Percentiles rank a stretch among this genome's conserved stretches.
phyloP scores from a whole-genome alignment of 148 eudicot species.

The Vaccinium darrowii region DNA sequence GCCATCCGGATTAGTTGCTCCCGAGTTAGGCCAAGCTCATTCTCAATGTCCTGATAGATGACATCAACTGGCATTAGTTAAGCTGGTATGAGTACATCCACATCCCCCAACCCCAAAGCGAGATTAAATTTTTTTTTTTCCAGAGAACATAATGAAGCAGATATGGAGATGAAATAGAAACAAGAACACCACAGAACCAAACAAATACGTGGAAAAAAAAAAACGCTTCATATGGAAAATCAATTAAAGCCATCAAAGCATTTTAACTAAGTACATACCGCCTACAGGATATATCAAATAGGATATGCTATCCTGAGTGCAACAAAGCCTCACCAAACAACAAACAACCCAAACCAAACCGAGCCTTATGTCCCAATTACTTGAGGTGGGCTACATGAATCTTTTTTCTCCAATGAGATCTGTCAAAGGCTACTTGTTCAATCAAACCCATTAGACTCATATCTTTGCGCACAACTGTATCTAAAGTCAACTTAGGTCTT shows the following conservation, averaged over 20 bases:
- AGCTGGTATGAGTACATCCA: neutral
- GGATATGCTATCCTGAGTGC: neutral
- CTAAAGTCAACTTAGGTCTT: too few species aligned
- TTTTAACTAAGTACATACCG: neutral
- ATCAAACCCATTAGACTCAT: too few species aligned
- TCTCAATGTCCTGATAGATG: constrained; percentile 77
- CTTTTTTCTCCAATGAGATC: too few species aligned
- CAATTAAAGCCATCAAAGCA: neutral
- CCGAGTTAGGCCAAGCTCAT: constrained; percentile 80
- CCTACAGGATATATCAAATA: neutral
- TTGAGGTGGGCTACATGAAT: too few species aligned
- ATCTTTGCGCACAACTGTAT: too few species aligned
- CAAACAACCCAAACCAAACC: too few species aligned
- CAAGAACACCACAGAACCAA: constrained; percentile 5
- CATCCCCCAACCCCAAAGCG: neutral
- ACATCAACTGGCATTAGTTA: constrained; percentile 18
- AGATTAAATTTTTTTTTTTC: neutral
- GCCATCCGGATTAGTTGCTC: constrained; percentile 91
- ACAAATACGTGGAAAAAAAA: neutral
- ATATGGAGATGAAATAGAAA: neutral
- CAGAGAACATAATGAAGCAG: neutral
- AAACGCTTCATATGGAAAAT: neutral
- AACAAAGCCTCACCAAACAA: neutral
- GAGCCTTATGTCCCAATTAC: too few species aligned
- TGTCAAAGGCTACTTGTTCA: too few species aligned